phyloP scores from a whole-genome alignment of 2,329 filamentous ascomycete species.

The Alternaria dauci region DNA sequence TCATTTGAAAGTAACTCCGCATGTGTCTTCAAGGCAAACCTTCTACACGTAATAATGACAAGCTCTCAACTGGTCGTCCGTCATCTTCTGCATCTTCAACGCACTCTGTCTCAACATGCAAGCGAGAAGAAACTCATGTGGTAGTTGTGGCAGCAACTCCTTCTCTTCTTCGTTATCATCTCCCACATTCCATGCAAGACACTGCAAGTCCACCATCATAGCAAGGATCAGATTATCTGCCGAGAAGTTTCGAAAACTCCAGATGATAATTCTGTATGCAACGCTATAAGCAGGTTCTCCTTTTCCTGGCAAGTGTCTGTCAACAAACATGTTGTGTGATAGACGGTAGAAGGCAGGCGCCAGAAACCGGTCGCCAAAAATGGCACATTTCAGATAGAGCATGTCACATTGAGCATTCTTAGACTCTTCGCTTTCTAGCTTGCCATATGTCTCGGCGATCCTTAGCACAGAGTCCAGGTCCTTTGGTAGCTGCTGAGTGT shows the following conservation, averaged over 20 bases:
- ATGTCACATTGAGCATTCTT: background rate
- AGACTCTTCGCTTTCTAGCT: background rate
- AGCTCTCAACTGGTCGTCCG: background rate
- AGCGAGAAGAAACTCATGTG: background rate
- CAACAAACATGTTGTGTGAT: background rate
- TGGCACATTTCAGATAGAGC: background rate
- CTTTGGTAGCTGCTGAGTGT: background rate
- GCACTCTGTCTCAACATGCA: background rate
- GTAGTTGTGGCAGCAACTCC: background rate
- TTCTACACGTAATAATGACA: background rate
- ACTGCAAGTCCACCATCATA: background rate
- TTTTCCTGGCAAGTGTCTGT: background rate
- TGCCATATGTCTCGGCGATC: background rate
- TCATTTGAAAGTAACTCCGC: too few species aligned
- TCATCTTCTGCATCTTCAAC: background rate
- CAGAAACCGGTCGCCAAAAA: background rate
- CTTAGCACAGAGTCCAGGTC: background rate
- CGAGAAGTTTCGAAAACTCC: background rate
- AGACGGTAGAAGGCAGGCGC: background rate
- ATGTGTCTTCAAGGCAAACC: too few species aligned
- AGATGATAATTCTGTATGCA: background rate
- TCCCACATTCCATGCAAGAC: background rate
- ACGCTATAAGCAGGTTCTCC: background rate
- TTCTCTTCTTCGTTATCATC: background rate
- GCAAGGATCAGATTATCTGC: background rate